phyloP scores from a whole-genome alignment of 116 monocot species.

The Iris pallida region DNA sequence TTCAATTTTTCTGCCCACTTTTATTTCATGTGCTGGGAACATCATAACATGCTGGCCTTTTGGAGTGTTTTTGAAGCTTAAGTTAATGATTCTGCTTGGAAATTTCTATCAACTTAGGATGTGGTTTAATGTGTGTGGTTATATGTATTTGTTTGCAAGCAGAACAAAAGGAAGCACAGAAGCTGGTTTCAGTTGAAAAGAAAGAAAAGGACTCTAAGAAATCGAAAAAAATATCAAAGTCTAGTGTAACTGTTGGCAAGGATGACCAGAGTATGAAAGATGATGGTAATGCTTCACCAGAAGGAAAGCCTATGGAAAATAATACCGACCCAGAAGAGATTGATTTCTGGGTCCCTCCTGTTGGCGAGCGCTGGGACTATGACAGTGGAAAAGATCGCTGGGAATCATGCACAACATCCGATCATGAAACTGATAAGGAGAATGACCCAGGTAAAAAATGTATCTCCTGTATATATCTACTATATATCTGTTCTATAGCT shows the following conservation, averaged over 20 bases:
- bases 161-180: constrained; percentile 76
- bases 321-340: constrained; percentile 35
- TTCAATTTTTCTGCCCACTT: no score
- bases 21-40: no score
- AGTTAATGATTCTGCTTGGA: neutral
- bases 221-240: constrained; percentile 20
- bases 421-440: constrained; percentile 23
- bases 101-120: neutral
- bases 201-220: constrained; percentile 27
- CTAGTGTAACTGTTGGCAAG: constrained; percentile 7
- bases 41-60: no score
- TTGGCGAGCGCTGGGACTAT: constrained; percentile 76
- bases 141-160: neutral
- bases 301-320: constrained; percentile 7
- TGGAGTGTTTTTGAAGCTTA: neutral
- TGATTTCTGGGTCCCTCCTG: constrained; percentile 81
- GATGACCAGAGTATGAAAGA: constrained; percentile 25
- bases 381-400: constrained; percentile 84
- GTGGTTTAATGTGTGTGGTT: neutral
- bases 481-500: neutral
- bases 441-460: constrained; percentile 22
- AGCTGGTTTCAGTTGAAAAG: constrained; percentile 18
- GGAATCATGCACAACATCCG: constrained; percentile 28
- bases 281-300: constrained; percentile 6
- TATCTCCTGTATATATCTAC: no score